Conservation (phyloP, 2,329 filamentous ascomycete species). For the Dactylellina cionopaga region DNA sequence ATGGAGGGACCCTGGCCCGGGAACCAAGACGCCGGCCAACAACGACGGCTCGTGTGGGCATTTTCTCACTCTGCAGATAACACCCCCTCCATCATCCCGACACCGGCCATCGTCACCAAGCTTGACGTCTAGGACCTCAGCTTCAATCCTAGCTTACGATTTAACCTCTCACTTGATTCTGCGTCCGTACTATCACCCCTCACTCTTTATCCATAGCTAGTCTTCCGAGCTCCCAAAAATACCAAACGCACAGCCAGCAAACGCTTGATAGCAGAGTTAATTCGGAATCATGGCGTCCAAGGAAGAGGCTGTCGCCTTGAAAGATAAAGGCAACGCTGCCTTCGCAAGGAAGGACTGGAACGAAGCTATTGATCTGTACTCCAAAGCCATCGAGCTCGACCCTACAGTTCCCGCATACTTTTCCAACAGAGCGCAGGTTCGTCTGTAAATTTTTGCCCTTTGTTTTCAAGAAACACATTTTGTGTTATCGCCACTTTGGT, state of each 20-base stretch:
- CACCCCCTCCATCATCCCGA: too few relatives aligned
- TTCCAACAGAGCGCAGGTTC: conserved; percentile 92
- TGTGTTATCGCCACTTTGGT: conserved; percentile 6
- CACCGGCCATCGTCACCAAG: too few relatives aligned
- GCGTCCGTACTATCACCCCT: not conserved
- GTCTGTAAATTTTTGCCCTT: conserved; percentile 60
- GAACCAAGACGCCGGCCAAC: too few relatives aligned
- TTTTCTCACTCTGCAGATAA: too few relatives aligned
- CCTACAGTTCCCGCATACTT: conserved; percentile 87
- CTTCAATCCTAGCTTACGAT: too few relatives aligned
- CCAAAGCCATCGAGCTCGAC: conserved; percentile 85
- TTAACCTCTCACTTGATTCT: too few relatives aligned
- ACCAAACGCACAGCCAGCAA: not conserved
- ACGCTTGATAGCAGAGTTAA: conserved; percentile 55
- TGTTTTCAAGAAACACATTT: not conserved
- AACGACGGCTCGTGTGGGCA: too few relatives aligned
- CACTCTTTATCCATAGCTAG: conserved; percentile 58
- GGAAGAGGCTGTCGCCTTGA: conserved; percentile 81
- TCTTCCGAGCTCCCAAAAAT: conserved; percentile 34
- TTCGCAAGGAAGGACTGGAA: conserved; percentile 89
- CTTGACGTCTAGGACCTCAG: too few relatives aligned
- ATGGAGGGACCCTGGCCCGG: too few relatives aligned
- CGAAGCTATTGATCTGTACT: conserved; percentile 82
- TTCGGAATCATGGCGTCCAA: conserved; percentile 56
- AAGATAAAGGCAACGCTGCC: conserved; percentile 93